Evolutionary conservation across 768 basidiomycete genomes (phyloP).

Genomic region (Tricholoma furcatifolium): DNA sequence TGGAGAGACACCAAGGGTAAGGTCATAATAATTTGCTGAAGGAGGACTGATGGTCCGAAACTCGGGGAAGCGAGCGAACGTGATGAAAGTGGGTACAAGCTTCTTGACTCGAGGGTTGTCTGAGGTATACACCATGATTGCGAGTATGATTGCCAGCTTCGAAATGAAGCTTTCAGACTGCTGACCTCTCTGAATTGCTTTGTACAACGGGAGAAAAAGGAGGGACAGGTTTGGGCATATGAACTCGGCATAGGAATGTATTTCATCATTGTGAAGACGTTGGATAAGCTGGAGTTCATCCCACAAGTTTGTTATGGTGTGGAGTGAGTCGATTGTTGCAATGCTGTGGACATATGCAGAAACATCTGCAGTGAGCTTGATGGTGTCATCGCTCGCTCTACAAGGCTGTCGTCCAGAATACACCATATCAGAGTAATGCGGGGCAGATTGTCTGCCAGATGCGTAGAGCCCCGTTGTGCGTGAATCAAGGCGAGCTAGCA

Average conservation of each 20-base stretch:
- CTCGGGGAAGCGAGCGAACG: constrained; percentile 24
- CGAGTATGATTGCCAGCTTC: constrained; percentile 29
- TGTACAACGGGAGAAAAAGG: constrained; percentile 27
- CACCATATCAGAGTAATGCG: neutral
- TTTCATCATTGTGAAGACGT: neutral
- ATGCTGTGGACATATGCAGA: neutral
- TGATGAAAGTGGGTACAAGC: constrained; percentile 28
- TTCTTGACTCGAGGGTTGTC: neutral
- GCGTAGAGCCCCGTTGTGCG: constrained; percentile 1
- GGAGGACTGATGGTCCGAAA: constrained; percentile 20
- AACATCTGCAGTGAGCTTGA: neutral
- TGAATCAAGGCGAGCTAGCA: neutral
- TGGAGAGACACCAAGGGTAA: constrained; percentile 20
- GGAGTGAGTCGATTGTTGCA: neutral
- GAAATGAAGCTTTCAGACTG: constrained; percentile 2
- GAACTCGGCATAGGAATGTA: constrained; percentile 29
- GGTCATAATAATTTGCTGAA: constrained; percentile 14
- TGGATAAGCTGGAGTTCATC: constrained; percentile 1
- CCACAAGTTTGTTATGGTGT: constrained; percentile 10
- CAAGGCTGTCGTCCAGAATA: neutral
- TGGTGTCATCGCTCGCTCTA: neutral
- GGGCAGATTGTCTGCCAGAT: neutral
- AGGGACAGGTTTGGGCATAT: constrained; percentile 17
- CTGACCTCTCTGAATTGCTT: constrained; percentile 18
- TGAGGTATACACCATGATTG: constrained; percentile 29